A percentile compares a stretch with the other conserved stretches of the same genome.
Evolutionary conservation across 2,329 filamentous ascomycete species (phyloP).

Genomic region (Ceratocystis destructans): DNA sequence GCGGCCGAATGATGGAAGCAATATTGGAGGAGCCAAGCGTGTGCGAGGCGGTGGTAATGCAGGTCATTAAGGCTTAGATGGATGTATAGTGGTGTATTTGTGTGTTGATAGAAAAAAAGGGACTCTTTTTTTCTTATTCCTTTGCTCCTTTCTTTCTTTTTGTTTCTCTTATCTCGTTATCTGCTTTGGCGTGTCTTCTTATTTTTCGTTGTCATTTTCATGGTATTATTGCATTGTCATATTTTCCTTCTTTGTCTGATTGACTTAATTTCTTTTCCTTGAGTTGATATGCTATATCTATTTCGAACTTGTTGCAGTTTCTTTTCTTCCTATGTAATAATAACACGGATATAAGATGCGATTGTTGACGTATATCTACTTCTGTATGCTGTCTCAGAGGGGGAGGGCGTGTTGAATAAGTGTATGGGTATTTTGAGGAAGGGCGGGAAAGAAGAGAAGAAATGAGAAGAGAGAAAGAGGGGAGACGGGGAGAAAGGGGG

Average conservation of each 20-base stretch:
- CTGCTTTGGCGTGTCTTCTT: neutral
- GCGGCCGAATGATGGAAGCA: slow-evolving; percentile 36
- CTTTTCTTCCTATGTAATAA: neutral
- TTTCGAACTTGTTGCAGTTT: neutral
- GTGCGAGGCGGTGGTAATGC: slow-evolving; percentile 26
- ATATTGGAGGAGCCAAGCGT: slow-evolving; percentile 34
- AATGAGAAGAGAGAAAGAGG: neutral
- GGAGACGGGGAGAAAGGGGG: neutral
- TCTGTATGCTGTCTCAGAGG: neutral
- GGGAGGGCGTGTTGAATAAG: neutral
- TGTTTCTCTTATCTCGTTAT: neutral
- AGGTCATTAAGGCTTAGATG: neutral
- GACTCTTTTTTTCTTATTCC: neutral
- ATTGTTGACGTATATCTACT: neutral
- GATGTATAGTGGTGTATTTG: neutral
- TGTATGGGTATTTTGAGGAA: neutral
- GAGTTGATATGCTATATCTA: neutral
- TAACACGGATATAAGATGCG: neutral
- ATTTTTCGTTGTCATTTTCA: slow-evolving; percentile 11
- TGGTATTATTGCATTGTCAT: neutral
- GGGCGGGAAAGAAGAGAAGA: neutral
- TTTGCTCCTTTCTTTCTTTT: neutral
- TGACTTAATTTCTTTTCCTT: neutral
- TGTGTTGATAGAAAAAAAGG: neutral
- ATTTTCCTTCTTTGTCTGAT: slow-evolving; percentile 1